Base-by-base conservation (phyloP, 2,329 filamentous ascomycete species). In the Claviceps maximensis region DNA sequence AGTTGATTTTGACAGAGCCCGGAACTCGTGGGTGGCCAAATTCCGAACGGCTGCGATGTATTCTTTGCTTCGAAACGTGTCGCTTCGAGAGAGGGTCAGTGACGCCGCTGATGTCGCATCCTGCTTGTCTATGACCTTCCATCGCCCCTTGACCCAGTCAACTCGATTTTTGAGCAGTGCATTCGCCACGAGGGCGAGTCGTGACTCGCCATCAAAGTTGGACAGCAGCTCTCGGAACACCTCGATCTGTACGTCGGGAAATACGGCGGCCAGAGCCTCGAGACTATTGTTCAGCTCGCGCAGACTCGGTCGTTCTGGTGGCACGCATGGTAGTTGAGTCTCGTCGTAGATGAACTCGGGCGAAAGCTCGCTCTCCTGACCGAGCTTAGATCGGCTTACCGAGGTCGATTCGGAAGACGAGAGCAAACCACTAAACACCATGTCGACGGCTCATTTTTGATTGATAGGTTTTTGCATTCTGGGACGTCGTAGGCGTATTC, bases 171-270 rank as follows among this genome's bases (percentile, higher is more conserved):
- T 89, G 54, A 93, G 73, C 54, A 93, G 71, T 49, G 82, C 78
- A 63, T 93, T 87, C 13, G 87, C 87, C 29, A 90, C 83, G 49
- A 93, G 76, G 45, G 87, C 83, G 25, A 91, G 70, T 58, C 86
- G 75, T 56, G 86, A 91, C 66, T 90, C 85, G 60, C 83, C 81
- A 61, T 84, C 84, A 63, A 90, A 85, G 61, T 75, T 85, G 41
- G 76, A 70, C 49, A 93, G 79, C 78, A 93, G 86, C 71, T 91
- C 87, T 46, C 87, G 80, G 63, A 93, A 88, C 19, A 90, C 87
- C 59, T 90, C 86, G 55, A 87, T 75, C 66, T 89, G 84, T n/a
- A 90, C 74, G 66, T 90, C 81, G 29, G 87, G 87, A 58, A 93
- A 93, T 9, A 90, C 76, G 48, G 80, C 80, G 23, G 82, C 79